phyloP scores from a whole-genome alignment of 805 yeast genomes.

The Wickerhamomyces ciferrii region DNA sequence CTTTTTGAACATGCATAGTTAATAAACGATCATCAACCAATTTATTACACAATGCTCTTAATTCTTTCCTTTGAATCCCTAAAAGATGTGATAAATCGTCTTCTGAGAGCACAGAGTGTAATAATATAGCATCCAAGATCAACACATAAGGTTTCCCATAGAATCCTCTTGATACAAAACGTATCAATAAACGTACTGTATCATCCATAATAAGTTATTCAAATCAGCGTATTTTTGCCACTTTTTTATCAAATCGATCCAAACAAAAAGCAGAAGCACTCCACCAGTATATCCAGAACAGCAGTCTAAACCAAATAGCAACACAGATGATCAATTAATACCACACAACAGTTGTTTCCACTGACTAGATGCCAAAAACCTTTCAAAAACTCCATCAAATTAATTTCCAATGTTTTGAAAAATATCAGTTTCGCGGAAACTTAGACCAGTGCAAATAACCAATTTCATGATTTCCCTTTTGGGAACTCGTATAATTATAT shows the following conservation, averaged over 20 bases:
- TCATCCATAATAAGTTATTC: slow-evolving; percentile 33
- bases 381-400: too few relatives aligned
- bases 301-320: too few relatives aligned
- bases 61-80: slow-evolving; percentile 81
- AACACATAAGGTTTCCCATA: slow-evolving; percentile 80
- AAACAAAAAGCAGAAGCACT: background rate
- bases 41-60: slow-evolving; percentile 75
- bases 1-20: slow-evolving; percentile 66
- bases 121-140: slow-evolving; percentile 78
- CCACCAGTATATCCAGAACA: too few relatives aligned
- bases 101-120: slow-evolving; percentile 87
- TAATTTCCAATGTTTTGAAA: too few relatives aligned
- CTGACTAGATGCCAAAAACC: too few relatives aligned
- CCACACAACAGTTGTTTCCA: too few relatives aligned
- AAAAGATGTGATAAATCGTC: slow-evolving; percentile 81
- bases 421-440: too few relatives aligned
- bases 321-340: too few relatives aligned
- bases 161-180: slow-evolving; percentile 83
- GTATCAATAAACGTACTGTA: slow-evolving; percentile 43
- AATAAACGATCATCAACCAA: slow-evolving; percentile 81
- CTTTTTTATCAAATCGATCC: background rate
- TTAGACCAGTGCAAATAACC: background rate
- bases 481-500: too few relatives aligned
- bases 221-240: background rate
- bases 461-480: too few relatives aligned